Evolutionary conservation across 2,329 filamentous ascomycete genomes (phyloP), one percentile per base, ranked within the genome.

Genomic region (Claviceps africana): DNA sequence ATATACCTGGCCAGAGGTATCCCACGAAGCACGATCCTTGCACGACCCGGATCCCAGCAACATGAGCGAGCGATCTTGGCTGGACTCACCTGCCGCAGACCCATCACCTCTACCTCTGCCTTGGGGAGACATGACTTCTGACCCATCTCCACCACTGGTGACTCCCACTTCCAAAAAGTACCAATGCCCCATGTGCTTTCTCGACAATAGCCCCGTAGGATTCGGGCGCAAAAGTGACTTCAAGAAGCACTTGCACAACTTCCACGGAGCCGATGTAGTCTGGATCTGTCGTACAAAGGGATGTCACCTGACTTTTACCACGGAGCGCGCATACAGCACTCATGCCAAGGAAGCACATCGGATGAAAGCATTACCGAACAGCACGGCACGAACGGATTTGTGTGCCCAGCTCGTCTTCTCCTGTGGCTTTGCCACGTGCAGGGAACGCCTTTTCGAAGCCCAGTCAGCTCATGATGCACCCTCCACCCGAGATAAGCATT

Each of bases 211-310:
- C 56, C 65, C 65, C 17, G 70, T 72, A 25, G 70, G 70, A 37
- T 73, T 72, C 48, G 70, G 70, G 37, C 66, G 70, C 53, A 73
- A 72, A 61, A 72, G 69, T 57, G 70, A 73, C 56, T 72, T 73
- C 58, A 73, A 73, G 64, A 72, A 73, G 62, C 70, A 73, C 56
- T 61, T 73, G n/a, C 69, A 72, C 62, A 71, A 71, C 59, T 73
- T 72, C 56, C 71, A 73, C 56, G 68, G 69, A 39, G 64, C 67
- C 47, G 69, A 72, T 55, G 63, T 67, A 37, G 62, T 67, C 40
- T 73, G 70, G 71, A 61, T 70, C 21, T 73, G 70, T 60, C 69
- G 65, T 46, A 69, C 67, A 39, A 66, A 65, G 54, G 65, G 62
- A 28, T 73, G 70, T 58, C 62, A 67, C 45, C 59, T 71, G n/a